Base-by-base conservation (phyloP, 2,329 filamentous ascomycete genomes). In the Penicillium thymicola region DNA sequence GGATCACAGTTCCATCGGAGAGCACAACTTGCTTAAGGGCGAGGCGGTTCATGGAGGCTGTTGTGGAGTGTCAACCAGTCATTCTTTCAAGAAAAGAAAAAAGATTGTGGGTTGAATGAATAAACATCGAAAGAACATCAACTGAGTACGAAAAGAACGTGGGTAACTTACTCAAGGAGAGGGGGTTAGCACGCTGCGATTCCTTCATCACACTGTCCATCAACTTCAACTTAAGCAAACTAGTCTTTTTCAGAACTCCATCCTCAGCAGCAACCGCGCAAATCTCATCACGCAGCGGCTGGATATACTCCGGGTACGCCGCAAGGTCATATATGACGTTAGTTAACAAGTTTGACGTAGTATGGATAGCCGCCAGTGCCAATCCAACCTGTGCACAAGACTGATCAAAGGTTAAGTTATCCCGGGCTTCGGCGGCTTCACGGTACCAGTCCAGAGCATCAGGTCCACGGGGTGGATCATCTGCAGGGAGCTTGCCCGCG, bases 261-360 rank as follows among this genome's bases (percentile, higher is more conserved):
- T 79, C 76, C 2, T 73, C 69, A 30, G 73, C 68, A 18, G 82
- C 65, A 6, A 80, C 72, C 1, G 71, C 68, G 3, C 71, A 63
- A 7, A 81, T 78, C 60, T 86, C 83, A 21, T 81, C 74, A 2
- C 83, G 78, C 1, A 85, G 68, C 11, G 78, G 75, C 5, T 80
- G 71, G 34, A 82, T 69, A 60, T 81, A 75, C 30, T 84, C 78
- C 0, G 81, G 82, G 34, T 80, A 68, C 4, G 78, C 74, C 0
- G 78, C 78, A 4, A 87, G 66, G 54, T 82, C 79, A 63, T 81
- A 84, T 46, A 86, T 75, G 54, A 78, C 56, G 74, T 83, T 79
- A 2, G 78, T 80, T 8, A 71, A 28, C 41, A 71, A 49, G 37
- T 72, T 67, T 3, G 69, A 70, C 5, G 70, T 72, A 6, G 71